A percentile compares a stretch with the other conserved stretches of the same genome.
phyloP scores from a whole-genome alignment of 345 rosid genomes.

The Sisymbrium irio region DNA sequence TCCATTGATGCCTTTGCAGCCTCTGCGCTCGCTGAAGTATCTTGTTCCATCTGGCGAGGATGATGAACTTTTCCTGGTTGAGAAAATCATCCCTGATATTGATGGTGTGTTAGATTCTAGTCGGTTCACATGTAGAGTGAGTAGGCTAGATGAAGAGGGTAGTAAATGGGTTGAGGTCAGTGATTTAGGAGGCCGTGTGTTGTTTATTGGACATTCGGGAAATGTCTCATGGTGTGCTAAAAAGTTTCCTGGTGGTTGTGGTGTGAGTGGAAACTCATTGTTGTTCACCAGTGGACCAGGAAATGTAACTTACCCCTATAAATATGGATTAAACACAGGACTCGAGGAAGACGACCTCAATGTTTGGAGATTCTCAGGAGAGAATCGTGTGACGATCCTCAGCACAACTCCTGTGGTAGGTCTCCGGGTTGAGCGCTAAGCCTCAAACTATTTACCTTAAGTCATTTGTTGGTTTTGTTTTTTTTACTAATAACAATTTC shows the following conservation, averaged over 20 bases:
- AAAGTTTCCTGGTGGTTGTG: conserved; percentile 13
- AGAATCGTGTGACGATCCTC: neutral
- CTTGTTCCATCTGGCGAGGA: conserved; percentile 1
- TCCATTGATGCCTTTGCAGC: neutral
- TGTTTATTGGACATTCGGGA: neutral
- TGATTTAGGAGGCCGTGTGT: neutral
- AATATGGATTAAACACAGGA: neutral
- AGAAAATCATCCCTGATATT: neutral
- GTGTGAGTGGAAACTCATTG: conserved; percentile 12
- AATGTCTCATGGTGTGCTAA: neutral
- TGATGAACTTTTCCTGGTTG: conserved; percentile 13
- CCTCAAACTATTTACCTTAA: neutral
- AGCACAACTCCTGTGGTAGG: neutral
- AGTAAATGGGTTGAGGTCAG: neutral
- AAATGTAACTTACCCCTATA: neutral
- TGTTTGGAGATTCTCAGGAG: neutral
- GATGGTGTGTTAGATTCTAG: neutral
- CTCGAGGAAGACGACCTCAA: neutral
- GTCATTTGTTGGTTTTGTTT: neutral
- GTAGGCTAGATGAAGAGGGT: neutral
- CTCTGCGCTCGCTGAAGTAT: neutral
- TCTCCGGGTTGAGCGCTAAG: neutral
- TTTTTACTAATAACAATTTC: neutral
- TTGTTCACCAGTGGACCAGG: neutral
- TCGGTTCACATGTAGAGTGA: neutral